Conservation (phyloP, 495 filamentous ascomycete species). For the Astrocystis sublimbata region DNA sequence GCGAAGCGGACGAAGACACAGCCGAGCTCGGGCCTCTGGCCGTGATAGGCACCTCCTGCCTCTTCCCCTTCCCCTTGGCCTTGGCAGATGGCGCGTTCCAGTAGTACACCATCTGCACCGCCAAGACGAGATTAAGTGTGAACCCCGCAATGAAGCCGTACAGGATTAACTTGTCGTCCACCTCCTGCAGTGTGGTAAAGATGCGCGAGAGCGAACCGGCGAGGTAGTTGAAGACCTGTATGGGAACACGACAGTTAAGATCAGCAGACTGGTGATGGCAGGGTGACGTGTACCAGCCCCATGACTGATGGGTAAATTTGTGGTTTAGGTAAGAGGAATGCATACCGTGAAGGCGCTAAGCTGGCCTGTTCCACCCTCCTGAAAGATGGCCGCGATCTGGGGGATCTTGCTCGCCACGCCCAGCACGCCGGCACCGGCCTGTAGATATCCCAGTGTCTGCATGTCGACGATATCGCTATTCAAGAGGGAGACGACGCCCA, state of each 20-base stretch:
- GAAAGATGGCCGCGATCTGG: constrained; percentile 83
- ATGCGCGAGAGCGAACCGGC: constrained; percentile 86
- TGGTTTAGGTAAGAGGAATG: too few relatives aligned
- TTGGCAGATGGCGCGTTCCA: constrained; percentile 75
- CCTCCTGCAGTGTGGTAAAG: constrained; percentile 95
- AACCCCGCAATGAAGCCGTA: constrained; percentile 92
- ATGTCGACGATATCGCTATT: constrained; percentile 65
- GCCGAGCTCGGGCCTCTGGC: constrained; percentile 27
- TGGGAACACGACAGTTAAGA: constrained; percentile 11
- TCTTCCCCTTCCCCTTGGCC: constrained; percentile 56
- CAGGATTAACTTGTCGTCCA: constrained; percentile 90
- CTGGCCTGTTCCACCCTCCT: constrained; percentile 86
- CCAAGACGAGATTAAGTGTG: constrained; percentile 80
- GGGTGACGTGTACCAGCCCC: too few relatives aligned
- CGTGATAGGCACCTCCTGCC: constrained; percentile 34
- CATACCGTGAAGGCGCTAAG: constrained; percentile 93
- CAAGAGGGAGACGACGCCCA: constrained; percentile 67
- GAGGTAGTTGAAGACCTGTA: constrained; percentile 96
- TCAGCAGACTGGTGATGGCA: constrained; percentile 14
- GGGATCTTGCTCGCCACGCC: constrained; percentile 87
- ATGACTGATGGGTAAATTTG: neutral
- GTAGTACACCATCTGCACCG: constrained; percentile 91
- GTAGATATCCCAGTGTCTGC: constrained; percentile 70
- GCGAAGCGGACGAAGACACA: constrained; percentile 30
- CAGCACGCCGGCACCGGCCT: constrained; percentile 81